A percentile compares a stretch with the other conserved stretches of the same genome.
These are phyloP conservation scores for Phytophthora foliorum DNA, from an alignment of 352 stramenopile genomes.

Conservation along the genomic window DNA sequence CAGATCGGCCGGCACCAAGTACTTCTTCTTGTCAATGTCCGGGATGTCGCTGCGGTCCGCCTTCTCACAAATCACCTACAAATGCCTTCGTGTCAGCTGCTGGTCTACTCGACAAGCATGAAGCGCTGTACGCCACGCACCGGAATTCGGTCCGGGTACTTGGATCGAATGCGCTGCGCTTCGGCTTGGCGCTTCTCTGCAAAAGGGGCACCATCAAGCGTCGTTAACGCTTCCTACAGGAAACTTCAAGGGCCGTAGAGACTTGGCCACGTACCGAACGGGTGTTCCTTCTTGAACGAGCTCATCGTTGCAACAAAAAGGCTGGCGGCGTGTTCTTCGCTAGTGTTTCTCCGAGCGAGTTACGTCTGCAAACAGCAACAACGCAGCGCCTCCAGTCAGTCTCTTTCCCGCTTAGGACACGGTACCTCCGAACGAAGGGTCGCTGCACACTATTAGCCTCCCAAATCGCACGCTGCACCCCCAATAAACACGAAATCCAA, in stretches of 20 bases:
- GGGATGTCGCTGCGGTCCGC: conserved; percentile 98
- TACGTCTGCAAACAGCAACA: conserved; percentile 38
- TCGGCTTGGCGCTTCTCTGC: conserved; percentile 98
- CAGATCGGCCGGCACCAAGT: conserved; percentile 97
- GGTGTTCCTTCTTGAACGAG: conserved; percentile 94
- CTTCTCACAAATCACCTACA: conserved; percentile 93
- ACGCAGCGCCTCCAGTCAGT: conserved; percentile 27
- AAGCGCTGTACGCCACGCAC: conserved; percentile 41
- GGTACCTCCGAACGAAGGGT: conserved; percentile 19
- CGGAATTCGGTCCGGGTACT: conserved; percentile 99
- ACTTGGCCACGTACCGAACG: conserved; percentile 72
- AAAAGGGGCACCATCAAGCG: conserved; percentile 25
- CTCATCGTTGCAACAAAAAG: conserved; percentile 62
- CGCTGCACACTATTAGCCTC: conserved; percentile 19
- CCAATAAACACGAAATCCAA: conserved; percentile 17
- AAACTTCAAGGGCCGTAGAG: background rate
- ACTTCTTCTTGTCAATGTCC: conserved; percentile 99
- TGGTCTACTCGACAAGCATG: background rate
- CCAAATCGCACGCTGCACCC: conserved; percentile 11
- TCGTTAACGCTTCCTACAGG: conserved; percentile 15
- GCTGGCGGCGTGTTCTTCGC: conserved; percentile 19
- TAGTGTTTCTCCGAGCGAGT: conserved; percentile 25
- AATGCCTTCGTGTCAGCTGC: background rate
- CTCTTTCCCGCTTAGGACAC: conserved; percentile 22
- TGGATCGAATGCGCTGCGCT: conserved; percentile 97